Conservation (phyloP, 495 filamentous ascomycete species). For the Neurospora sp. region DNA sequence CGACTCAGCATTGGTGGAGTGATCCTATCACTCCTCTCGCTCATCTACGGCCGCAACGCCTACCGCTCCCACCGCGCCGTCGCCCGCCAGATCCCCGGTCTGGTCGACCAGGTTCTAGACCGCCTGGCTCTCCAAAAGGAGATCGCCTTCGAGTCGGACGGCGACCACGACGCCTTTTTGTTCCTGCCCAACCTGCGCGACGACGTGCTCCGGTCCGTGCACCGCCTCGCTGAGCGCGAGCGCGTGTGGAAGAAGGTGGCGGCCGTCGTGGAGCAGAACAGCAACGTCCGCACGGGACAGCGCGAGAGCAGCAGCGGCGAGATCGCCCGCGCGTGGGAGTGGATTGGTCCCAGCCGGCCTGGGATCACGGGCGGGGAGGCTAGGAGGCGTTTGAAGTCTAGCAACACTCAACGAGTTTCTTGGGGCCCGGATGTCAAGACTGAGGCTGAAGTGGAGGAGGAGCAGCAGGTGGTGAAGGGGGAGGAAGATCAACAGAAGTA, state of each 20-base stretch:
- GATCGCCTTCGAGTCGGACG: conserved; percentile 52
- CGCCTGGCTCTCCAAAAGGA: conserved; percentile 74
- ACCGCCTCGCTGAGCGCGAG: conserved; percentile 61
- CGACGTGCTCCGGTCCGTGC: conserved; percentile 77
- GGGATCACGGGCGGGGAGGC: conserved; percentile 20
- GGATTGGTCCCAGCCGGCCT: conserved; percentile 63
- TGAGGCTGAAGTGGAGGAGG: conserved; percentile 5
- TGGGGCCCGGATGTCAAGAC: conserved; percentile 28
- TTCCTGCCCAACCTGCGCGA: conserved; percentile 83
- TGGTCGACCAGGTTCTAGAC: conserved; percentile 75
- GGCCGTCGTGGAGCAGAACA: conserved; percentile 80
- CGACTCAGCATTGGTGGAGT: conserved; percentile 80
- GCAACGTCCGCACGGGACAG: conserved; percentile 79
- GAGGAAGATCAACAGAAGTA: neutral
- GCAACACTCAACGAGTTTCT: conserved; percentile 28
- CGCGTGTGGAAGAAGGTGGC: conserved; percentile 73
- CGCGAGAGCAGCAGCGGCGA: conserved; percentile 78
- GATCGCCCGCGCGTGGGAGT: conserved; percentile 85
- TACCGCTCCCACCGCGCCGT: conserved; percentile 49
- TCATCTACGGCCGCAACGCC: conserved; percentile 47
- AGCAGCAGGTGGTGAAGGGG: neutral
- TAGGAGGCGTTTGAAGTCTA: conserved; percentile 40
- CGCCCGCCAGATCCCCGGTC: conserved; percentile 58
- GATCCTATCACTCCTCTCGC: conserved; percentile 36
- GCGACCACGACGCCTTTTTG: conserved; percentile 62